Percentiles rank a stretch among this genome's conserved stretches.
These are phyloP conservation scores for Helminthosporium solani DNA, from an alignment of 2,329 filamentous ascomycete species.

Conservation along the genomic window DNA sequence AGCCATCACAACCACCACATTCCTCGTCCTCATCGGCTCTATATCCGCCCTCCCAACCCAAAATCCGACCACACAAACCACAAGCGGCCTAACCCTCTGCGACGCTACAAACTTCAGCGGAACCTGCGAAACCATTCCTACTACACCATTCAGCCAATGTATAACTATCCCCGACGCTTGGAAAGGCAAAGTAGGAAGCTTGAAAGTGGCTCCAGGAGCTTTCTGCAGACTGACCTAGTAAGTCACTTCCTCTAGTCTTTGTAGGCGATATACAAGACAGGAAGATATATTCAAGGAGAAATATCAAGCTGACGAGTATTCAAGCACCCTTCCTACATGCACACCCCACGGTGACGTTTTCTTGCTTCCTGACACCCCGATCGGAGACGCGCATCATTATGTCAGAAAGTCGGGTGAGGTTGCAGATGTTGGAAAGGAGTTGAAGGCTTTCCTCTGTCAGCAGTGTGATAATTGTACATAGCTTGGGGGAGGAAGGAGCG, in stretches of 20 bases:
- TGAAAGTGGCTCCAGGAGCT: constrained; percentile 11
- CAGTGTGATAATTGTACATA: constrained; percentile 7
- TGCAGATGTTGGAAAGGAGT: constrained; percentile 12
- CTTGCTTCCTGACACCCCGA: constrained; percentile 11
- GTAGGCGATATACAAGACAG: background rate
- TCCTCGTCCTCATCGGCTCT: constrained; percentile 14
- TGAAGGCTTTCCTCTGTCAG: constrained; percentile 20
- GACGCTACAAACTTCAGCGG: constrained; percentile 15
- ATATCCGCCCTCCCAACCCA: constrained; percentile 10
- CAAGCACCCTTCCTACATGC: constrained; percentile 18
- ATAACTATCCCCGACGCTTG: constrained; percentile 5
- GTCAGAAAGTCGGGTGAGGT: constrained; percentile 8
- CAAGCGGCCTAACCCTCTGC: constrained; percentile 13
- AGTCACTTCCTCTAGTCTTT: constrained; percentile 1
- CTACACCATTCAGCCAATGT: constrained; percentile 11
- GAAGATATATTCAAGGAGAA: background rate
- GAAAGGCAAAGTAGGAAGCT: constrained; percentile 15
- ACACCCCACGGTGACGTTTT: constrained; percentile 21
- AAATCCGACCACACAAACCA: constrained; percentile 2
- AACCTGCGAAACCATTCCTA: constrained; percentile 6
- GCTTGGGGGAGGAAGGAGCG: background rate
- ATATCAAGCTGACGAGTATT: background rate
- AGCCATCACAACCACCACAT: constrained; percentile 10
- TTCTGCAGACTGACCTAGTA: constrained; percentile 25
- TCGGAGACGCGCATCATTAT: constrained; percentile 12